Percentiles rank a stretch among this genome's conserved stretches.
These are phyloP conservation scores for Debaryomyces subglobosus DNA, from an alignment of 1,139 yeast genomes.

Conservation along the genomic window DNA sequence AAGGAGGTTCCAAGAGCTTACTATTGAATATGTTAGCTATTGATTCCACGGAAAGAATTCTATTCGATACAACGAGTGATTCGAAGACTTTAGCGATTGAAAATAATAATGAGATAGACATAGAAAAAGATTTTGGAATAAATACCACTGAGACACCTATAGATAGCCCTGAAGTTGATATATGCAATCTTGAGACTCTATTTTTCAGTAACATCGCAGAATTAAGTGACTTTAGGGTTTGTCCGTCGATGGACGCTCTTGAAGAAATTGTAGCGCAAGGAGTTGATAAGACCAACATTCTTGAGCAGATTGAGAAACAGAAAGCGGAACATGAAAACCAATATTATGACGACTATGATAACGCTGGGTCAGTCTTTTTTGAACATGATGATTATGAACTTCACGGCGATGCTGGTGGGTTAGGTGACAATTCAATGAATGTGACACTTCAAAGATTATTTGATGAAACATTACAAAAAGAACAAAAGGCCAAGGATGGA, in stretches of 20 bases:
- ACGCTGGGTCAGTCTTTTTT: conserved; percentile 22
- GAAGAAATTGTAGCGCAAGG: conserved; percentile 56
- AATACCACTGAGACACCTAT: conserved; percentile 9
- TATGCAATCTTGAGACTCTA: conserved; percentile 20
- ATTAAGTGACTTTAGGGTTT: conserved; percentile 48
- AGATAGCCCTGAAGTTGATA: neutral
- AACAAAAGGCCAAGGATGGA: conserved; percentile 9
- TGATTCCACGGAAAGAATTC: conserved; percentile 58
- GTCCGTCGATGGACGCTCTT: conserved; percentile 65
- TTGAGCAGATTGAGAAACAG: conserved; percentile 17
- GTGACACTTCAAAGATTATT: conserved; percentile 28
- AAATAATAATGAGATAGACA: conserved; percentile 7
- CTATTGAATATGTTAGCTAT: conserved; percentile 69
- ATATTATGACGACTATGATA: conserved; percentile 16
- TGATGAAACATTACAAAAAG: conserved; percentile 19
- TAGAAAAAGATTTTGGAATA: conserved; percentile 14
- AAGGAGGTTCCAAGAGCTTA: conserved; percentile 89
- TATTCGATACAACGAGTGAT: conserved; percentile 56
- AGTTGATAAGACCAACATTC: conserved; percentile 54
- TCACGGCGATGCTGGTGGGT: conserved; percentile 19
- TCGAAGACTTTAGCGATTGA: conserved; percentile 16
- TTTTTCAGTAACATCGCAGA: conserved; percentile 34
- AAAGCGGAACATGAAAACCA: neutral
- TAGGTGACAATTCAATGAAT: conserved; percentile 21
- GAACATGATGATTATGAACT: conserved; percentile 36